Evolutionary conservation across 306 rosid species (phyloP), one percentile per base, ranked within the genome.

Genomic region (Cucurbita ficifolia): DNA sequence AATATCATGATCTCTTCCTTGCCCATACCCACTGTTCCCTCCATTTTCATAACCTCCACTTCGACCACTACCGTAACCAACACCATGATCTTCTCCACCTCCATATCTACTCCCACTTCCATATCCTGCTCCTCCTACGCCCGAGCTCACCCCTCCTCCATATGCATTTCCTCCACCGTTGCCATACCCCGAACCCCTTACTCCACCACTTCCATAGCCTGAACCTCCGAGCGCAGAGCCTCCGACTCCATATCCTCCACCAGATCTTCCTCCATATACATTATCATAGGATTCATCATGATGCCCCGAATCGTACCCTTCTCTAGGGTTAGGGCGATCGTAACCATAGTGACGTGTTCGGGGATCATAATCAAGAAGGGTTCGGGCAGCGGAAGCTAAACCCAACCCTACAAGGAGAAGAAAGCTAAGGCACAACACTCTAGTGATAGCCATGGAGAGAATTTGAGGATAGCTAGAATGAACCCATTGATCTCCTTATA

Each of bases 351-450:
- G 14, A 78, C 12, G 65, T 35, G 68, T 12, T 12, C 12, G 43
- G 7, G 73, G 75, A n/a, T 77, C 88, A 81, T 75, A 73, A 43
- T 71, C 78, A 36, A 92, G 88, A n/a, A 87, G 77, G 19, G 82
- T 68, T 83, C 96, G 80, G 36, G 83, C 80, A 0, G 92, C 86
- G 6, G 92, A 88, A 74, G 89, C 83, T 39, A 85, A 21, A 4
- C 90, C 87, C 3, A 88, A 50, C 73, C 84, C 77, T 72, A 89
- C 22, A 1, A 87, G 70, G 10, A 84, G 65, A 49, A 88, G 72
- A 84, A 92, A 54, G 73, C 75, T 62, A 75, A 84, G 45, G 76
- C 18, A 17, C 0, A 77, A 49, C 76, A 77, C 57, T 72, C 33
- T 84, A 53, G 74, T 65, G 48, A 50, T 75, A 73, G 88, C 85